Evolutionary conservation across 495 filamentous ascomycete genomes (phyloP).

Genomic region (Podospora fimiseda): DNA sequence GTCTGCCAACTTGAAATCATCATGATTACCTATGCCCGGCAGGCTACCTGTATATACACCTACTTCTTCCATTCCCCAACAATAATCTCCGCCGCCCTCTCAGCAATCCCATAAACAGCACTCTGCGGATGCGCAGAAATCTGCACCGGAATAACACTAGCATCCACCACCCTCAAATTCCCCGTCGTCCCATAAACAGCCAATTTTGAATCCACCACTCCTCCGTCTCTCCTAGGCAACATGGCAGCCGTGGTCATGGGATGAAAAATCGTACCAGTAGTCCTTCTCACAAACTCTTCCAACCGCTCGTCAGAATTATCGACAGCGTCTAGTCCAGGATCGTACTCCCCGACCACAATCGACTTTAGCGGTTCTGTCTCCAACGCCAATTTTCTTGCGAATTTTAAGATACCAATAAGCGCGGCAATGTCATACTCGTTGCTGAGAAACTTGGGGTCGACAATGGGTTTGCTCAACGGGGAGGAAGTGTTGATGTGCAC

Average conservation of each 20-base stretch:
- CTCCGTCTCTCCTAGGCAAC: conserved; percentile 35
- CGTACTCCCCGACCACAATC: conserved; percentile 22
- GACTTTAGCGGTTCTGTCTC: conserved; percentile 12
- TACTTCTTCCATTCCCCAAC: too few species aligned
- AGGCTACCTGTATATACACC: too few species aligned
- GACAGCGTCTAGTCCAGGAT: conserved; percentile 17
- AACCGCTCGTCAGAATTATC: conserved; percentile 18
- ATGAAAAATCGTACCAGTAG: conserved; percentile 22
- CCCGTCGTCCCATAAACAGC: conserved; percentile 37
- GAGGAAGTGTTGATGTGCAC: conserved; percentile 41
- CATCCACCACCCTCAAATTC: conserved; percentile 32
- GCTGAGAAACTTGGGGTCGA: conserved; percentile 20
- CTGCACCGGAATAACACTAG: conserved; percentile 27
- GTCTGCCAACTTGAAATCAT: too few species aligned
- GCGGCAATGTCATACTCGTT: conserved; percentile 24
- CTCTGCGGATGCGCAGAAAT: conserved; percentile 30
- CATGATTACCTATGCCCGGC: too few species aligned
- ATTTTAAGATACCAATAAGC: conserved; percentile 16
- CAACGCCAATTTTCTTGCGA: conserved; percentile 16
- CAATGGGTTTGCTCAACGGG: conserved; percentile 9
- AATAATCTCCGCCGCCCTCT: conserved; percentile 41
- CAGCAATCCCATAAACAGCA: conserved; percentile 33
- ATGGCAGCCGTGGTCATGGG: conserved; percentile 43
- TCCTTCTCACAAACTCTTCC: conserved; percentile 17
- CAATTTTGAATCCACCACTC: conserved; percentile 45